A percentile compares a stretch with the other conserved stretches of the same genome.
These are phyloP conservation scores for Ustilago xerochloae DNA, from an alignment of 1,284 basidiomycete genomes.

Conservation along the genomic window DNA sequence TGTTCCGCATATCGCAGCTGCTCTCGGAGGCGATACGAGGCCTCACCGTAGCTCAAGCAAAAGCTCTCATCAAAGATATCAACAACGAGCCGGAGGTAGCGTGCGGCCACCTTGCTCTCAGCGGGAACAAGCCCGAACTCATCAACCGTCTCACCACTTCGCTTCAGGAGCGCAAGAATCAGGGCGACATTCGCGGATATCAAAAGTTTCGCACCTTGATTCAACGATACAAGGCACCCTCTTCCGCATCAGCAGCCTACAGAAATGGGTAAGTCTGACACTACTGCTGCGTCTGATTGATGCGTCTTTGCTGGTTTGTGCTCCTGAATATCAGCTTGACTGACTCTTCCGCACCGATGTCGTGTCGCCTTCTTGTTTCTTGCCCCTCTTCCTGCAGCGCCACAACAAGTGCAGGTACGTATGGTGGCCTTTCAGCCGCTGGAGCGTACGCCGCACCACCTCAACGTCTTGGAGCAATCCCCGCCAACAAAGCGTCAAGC, in stretches of 20 bases:
- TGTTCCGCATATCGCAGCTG: constrained; percentile 3
- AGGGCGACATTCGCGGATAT: constrained; percentile 38
- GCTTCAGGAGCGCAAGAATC: constrained; percentile 26
- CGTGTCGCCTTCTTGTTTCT: too few relatives aligned
- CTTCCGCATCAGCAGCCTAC: constrained; percentile 2
- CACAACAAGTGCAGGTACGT: constrained; percentile 35
- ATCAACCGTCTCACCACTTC: constrained; percentile 36
- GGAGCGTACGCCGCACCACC: constrained; percentile 27
- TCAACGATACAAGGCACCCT: constrained; percentile 26
- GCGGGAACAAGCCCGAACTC: constrained; percentile 58
- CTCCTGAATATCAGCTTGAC: neutral
- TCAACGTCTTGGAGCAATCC: constrained; percentile 26
- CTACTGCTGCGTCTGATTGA: neutral
- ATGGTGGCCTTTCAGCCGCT: constrained; percentile 20
- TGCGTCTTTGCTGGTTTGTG: neutral
- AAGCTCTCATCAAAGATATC: constrained; percentile 55
- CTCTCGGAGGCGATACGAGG: constrained; percentile 33
- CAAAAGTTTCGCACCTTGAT: constrained; percentile 41
- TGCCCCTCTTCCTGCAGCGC: constrained; percentile 1
- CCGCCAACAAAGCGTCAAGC: constrained; percentile 25
- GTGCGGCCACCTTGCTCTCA: constrained; percentile 38
- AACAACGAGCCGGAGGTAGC: constrained; percentile 46
- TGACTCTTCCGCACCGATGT: constrained; percentile 4
- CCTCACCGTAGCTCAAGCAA: constrained; percentile 54
- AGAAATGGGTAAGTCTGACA: constrained; percentile 18